A percentile compares a stretch with the other conserved stretches of the same genome.
phyloP scores from a whole-genome alignment of 1,139 yeast genomes.

The Taiozyma sp. region DNA sequence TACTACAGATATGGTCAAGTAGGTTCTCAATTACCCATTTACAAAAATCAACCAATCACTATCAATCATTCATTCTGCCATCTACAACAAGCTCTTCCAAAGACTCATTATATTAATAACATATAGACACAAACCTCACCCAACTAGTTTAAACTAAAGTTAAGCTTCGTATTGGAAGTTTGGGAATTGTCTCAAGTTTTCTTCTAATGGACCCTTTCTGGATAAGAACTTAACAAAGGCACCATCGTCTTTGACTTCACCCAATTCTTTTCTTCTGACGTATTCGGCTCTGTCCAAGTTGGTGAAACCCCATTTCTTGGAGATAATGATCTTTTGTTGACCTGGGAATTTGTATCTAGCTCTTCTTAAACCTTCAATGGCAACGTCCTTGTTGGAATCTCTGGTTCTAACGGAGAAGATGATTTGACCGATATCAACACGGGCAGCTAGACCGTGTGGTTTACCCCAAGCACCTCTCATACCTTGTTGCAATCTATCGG shows the following conservation, averaged over 20 bases:
- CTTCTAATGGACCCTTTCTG: conserved; percentile 92
- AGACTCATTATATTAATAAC: conserved; percentile 2
- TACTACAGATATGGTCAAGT: background rate
- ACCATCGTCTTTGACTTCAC: conserved; percentile 99
- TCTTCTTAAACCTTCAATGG: conserved; percentile 99
- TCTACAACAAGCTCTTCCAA: background rate
- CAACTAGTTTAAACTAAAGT: conserved; percentile 10
- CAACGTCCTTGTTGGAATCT: conserved; percentile 96
- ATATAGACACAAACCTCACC: conserved; percentile 7
- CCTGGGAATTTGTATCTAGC: conserved; percentile 99
- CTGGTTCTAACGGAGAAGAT: conserved; percentile 97
- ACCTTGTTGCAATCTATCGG: conserved; percentile 99
- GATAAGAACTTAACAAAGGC: conserved; percentile 98
- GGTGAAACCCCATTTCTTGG: conserved; percentile 99
- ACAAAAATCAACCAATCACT: too few species aligned
- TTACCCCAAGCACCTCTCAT: conserved; percentile 99
- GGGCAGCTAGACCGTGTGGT: conserved; percentile 99
- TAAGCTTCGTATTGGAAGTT: conserved; percentile 53
- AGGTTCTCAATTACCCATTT: too few species aligned
- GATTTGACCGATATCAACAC: conserved; percentile 98
- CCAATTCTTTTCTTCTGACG: conserved; percentile 89
- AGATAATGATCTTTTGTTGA: conserved; percentile 98
- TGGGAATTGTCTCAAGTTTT: conserved; percentile 94
- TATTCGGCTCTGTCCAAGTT: conserved; percentile 97
- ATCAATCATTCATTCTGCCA: too few species aligned